Conservation (phyloP, 2,329 filamentous ascomycete genomes). For the Penicillium thymicola region DNA sequence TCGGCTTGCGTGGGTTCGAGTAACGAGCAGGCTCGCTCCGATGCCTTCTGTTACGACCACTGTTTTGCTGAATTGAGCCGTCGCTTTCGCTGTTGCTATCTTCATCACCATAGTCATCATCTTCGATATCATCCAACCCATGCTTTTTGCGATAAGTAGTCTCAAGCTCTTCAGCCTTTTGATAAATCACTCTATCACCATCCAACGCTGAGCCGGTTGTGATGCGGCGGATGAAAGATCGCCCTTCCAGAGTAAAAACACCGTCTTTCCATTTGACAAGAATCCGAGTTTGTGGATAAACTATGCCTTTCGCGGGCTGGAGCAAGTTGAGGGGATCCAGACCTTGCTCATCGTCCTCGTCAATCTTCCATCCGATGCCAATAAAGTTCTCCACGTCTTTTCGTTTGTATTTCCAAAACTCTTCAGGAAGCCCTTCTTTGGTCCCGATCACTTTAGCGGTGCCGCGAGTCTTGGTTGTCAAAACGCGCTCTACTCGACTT, state of each 20-base stretch:
- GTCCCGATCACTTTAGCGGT: background rate
- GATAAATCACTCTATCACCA: constrained; percentile 16
- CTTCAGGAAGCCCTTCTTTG: background rate
- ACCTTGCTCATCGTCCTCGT: constrained; percentile 10
- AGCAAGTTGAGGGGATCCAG: too few species aligned
- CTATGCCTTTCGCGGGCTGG: background rate
- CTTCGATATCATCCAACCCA: background rate
- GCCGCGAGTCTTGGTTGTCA: constrained; percentile 2
- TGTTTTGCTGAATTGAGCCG: too few species aligned
- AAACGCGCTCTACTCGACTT: background rate
- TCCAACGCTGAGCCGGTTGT: constrained; percentile 10
- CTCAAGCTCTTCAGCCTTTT: constrained; percentile 14
- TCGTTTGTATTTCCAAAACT: constrained; percentile 8
- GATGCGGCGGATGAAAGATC: constrained; percentile 16
- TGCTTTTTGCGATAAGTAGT: constrained; percentile 1
- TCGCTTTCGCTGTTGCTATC: too few species aligned
- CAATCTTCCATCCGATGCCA: constrained; percentile 19
- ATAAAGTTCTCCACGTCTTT: constrained; percentile 13
- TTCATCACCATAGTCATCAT: background rate
- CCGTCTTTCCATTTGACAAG: constrained; percentile 18
- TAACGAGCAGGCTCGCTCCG: background rate
- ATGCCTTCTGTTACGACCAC: too few species aligned
- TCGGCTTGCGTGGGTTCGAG: rapidly evolving
- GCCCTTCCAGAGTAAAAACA: constrained; percentile 7
- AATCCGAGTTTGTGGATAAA: constrained; percentile 15